Evolutionary conservation across 2,329 filamentous ascomycete species (phyloP), one percentile per base, ranked within the genome.

Genomic region (Ophiosphaerella herpotricha): DNA sequence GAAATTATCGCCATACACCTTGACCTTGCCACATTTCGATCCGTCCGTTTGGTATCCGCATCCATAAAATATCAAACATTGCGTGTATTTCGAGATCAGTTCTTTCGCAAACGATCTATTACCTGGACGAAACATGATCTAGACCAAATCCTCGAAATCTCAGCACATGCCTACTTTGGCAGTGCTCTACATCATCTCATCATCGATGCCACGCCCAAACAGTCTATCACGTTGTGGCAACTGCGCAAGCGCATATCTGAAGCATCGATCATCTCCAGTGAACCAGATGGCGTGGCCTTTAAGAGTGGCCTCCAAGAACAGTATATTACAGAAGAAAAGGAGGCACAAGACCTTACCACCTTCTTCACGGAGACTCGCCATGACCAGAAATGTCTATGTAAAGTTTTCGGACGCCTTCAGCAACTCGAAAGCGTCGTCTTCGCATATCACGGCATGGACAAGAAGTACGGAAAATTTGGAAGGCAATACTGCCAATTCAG

Each of bases 311-410:
- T 58, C 3, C 41, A 46, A 43, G n/a, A 49, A 31, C 29, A 52
- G 46, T 46, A 41, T 36, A 13, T 36, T 0, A 21, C 26, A 2
- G 49, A 50, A 7, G 26, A 48, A 11, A 52, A 57, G 12, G 43
- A 45, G 1, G 50, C 56, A 8, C 48, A 61, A 5, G 42, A 55
- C 2, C 29, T 36, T 1, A 48, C 55, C 5, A 58, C 48, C 4
- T 64, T 55, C 39, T 69, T 65, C 56, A 67, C 58, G 24, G 64
- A 69, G 40, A 63, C 63, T 0, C 55, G 60, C n/a, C 45, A 53
- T 36, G 66, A 69, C 31, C 56, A 52, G 9, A 64, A 63, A 14
- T 52, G 46, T 2, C 57, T 67, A 3, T 49, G 34, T 2, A 40
- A 32, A 2, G 51, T 63, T 1, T 69, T 67, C n/a, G 37, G 47